Conservation (phyloP, 2,329 filamentous ascomycete species). For the Aspergillus alliaceus region DNA sequence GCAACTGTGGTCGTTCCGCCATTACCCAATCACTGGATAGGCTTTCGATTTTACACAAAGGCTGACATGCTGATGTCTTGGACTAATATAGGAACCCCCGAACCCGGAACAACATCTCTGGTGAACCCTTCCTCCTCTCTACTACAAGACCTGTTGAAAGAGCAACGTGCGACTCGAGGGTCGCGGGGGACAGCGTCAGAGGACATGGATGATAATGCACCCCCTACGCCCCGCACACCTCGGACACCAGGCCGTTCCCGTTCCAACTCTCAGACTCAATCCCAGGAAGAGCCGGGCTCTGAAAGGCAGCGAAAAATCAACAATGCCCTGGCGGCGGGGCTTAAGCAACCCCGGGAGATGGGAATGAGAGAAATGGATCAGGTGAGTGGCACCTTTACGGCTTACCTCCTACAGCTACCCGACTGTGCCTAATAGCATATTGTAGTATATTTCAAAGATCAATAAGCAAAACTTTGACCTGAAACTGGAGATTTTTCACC, state of each 20-base stretch:
- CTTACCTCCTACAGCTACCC: not conserved
- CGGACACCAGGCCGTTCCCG: constrained; percentile 27
- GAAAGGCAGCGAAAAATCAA: constrained; percentile 36
- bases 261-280: constrained; percentile 19
- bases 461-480: constrained; percentile 46
- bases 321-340: constrained; percentile 29
- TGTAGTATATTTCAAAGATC: constrained; percentile 44
- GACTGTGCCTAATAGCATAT: constrained; percentile 7
- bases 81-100: constrained; percentile 27
- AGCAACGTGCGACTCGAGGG: constrained; percentile 40
- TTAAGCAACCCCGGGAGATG: constrained; percentile 41
- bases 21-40: not conserved
- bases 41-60: not conserved
- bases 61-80: constrained; percentile 8
- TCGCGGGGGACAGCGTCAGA: constrained; percentile 27
- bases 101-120: constrained; percentile 28
- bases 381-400: constrained; percentile 24
- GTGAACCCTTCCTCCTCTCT: constrained; percentile 42
- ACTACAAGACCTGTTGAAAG: constrained; percentile 42
- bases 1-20: not conserved
- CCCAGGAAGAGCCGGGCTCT: constrained; percentile 34
- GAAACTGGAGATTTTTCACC: constrained; percentile 44
- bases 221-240: constrained; percentile 28
- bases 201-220: constrained; percentile 21
- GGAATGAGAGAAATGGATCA: constrained; percentile 45